phyloP scores from a whole-genome alignment of 305 asterid species.

The Caryopteris hybrid region DNA sequence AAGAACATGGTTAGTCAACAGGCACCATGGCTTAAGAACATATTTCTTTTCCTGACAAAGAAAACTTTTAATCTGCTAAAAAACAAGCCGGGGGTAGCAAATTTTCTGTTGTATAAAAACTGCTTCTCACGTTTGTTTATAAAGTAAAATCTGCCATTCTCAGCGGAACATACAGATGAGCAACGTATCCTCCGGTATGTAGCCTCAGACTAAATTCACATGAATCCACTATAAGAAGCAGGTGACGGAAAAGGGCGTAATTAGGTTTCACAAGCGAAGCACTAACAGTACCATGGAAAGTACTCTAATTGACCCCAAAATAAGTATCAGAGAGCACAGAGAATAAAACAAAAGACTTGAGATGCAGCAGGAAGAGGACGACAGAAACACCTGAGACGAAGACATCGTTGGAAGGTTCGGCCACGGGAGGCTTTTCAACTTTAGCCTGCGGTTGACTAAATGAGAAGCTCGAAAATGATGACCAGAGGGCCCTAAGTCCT shows the following conservation, averaged over 20 bases:
- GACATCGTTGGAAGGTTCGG: slow-evolving; percentile 40
- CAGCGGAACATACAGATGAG: too few relatives aligned
- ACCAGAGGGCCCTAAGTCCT: slow-evolving; percentile 24
- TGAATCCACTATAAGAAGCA: background rate
- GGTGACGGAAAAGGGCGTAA: background rate
- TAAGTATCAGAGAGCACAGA: background rate
- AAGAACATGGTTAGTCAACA: too few relatives aligned
- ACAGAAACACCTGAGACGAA: slow-evolving; percentile 31
- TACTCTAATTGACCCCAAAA: background rate
- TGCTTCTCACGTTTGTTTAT: too few relatives aligned
- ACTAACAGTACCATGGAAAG: background rate
- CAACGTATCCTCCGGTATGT: too few relatives aligned
- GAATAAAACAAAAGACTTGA: background rate
- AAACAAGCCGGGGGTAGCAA: too few relatives aligned
- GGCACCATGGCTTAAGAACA: too few relatives aligned
- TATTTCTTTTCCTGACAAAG: too few relatives aligned
- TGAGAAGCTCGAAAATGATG: slow-evolving; percentile 28
- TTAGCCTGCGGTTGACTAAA: slow-evolving; percentile 19
- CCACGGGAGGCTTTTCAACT: slow-evolving; percentile 21
- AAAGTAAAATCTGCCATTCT: too few relatives aligned
- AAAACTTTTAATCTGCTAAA: too few relatives aligned
- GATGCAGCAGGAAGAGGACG: background rate
- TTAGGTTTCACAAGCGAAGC: background rate
- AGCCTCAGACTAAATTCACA: background rate
- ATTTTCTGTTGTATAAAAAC: too few relatives aligned